Conservation (phyloP, 805 yeast species). For the Ogataea ramenticola region DNA sequence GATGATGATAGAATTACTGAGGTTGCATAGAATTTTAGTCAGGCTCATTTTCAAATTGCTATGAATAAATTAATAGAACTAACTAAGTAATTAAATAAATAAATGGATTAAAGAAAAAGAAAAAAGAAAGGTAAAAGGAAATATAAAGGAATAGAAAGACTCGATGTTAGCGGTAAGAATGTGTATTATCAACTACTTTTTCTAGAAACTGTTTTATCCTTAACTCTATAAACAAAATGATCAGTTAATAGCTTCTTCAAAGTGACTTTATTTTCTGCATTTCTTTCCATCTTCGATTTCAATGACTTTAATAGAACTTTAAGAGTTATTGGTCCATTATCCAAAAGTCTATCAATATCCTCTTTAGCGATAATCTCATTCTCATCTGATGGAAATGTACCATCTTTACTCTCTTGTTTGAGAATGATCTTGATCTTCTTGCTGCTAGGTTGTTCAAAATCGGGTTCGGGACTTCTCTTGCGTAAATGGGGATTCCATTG, state of each 20-base stretch:
- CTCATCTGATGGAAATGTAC: conserved; percentile 6
- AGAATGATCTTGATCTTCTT: conserved; percentile 24
- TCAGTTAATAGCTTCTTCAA: conserved; percentile 35
- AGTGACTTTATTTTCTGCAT: conserved; percentile 54
- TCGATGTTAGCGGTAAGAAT: no score
- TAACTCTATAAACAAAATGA: conserved; percentile 24
- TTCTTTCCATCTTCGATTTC: conserved; percentile 53
- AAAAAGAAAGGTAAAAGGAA: no score
- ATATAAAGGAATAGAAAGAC: no score
- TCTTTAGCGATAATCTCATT: conserved; percentile 46
- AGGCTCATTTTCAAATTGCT: no score
- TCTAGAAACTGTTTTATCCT: conserved; percentile 17
- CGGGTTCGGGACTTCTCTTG: conserved; percentile 20
- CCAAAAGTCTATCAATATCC: conserved; percentile 63
- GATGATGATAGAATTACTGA: conserved; percentile 48
- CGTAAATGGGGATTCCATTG: conserved; percentile 72
- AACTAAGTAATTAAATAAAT: no score
- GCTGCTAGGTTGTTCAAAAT: conserved; percentile 12
- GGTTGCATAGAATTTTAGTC: conserved; percentile 27
- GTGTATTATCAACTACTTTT: conserved; percentile 3
- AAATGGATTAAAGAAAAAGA: no score
- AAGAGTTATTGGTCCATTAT: conserved; percentile 38
- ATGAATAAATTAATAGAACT: no score
- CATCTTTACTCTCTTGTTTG: conserved; percentile 19
- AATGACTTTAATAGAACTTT: conserved; percentile 56